Percentiles rank a stretch among this genome's conserved stretches.
Evolutionary conservation across 1,139 yeast genomes (phyloP).

Genomic region (Kazachstania sp.): DNA sequence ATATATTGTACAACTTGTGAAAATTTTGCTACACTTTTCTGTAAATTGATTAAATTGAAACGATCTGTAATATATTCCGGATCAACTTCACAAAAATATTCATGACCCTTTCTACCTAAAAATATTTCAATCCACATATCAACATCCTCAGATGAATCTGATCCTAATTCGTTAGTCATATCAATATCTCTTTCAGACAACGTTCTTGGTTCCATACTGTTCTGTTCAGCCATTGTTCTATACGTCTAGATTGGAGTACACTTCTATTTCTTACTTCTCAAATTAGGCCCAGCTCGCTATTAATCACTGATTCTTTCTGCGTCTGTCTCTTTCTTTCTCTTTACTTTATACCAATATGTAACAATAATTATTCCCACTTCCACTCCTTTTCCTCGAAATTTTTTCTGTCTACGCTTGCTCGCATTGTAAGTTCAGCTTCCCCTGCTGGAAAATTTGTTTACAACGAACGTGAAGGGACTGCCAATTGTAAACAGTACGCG

Average conservation of each 20-base stretch:
- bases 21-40: constrained; percentile 72
- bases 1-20: constrained; percentile 48
- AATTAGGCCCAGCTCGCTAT: too few species aligned
- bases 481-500: not conserved
- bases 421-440: too few species aligned
- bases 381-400: too few species aligned
- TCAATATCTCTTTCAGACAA: constrained; percentile 7
- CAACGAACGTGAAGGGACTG: too few species aligned
- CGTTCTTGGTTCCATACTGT: not conserved
- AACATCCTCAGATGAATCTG: constrained; percentile 35
- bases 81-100: constrained; percentile 91
- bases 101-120: constrained; percentile 85
- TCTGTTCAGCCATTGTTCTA: constrained; percentile 1
- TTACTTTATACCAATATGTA: too few species aligned
- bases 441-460: too few species aligned
- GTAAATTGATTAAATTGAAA: constrained; percentile 86
- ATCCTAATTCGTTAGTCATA: constrained; percentile 7
- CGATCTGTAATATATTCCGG: constrained; percentile 88
- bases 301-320: too few species aligned
- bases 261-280: too few species aligned
- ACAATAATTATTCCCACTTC: too few species aligned
- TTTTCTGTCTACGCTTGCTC: too few species aligned
- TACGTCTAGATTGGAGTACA: not conserved
- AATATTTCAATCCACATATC: constrained; percentile 95
- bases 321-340: too few species aligned